Evolutionary conservation across 2,329 filamentous ascomycete genomes (phyloP), one percentile per base, ranked within the genome.

Genomic region (Alternaria alternata): DNA sequence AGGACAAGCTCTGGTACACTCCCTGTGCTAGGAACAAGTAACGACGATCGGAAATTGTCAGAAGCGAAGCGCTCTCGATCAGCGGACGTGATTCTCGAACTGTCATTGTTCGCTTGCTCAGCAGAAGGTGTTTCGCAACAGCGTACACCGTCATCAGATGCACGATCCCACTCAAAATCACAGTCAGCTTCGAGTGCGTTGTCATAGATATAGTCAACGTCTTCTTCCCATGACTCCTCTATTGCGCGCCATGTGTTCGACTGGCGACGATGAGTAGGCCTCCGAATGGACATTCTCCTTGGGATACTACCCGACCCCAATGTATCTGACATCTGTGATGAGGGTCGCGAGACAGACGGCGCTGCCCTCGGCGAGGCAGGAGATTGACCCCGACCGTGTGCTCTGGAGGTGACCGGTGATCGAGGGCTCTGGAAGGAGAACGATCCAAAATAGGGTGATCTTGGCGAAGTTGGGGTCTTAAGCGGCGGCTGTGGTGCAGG

Each of bases 161-260:
- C 63, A 39, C 70, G 78, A 57, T 83, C 80, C 86, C 86, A 88
- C 59, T 88, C 85, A 58, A 87, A 87, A 62, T 89, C 81, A 64
- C 84, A 88, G 53, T 85, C 84, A 2, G 86, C 86, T 72, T 88
- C 87, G 6, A 86, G 83, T 26, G 84, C 85, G 69, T 87, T 83
- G 61, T 88, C 84, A 65, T 88, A 88, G 67, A 85, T 87, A 67
- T 85, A 88, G 64, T 88, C 86, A 57, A 89, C 85, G 61, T 87
- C 86, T 39, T 87, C 86, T 67, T 89, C 86, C 87, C 87, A 89
- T 1, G 83, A 84, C 14, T 75, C 75, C 49, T 82, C 81, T 28
- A 78, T 72, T 16, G 64, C 71, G 26, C 72, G 72, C 72, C 75
- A 78, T 11, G 71, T 72, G 52, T 73, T 76, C 1, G 75, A 78